Evolutionary conservation across 176 grass and related monocot genomes (phyloP).

Genomic region (Leersia perrieri): DNA sequence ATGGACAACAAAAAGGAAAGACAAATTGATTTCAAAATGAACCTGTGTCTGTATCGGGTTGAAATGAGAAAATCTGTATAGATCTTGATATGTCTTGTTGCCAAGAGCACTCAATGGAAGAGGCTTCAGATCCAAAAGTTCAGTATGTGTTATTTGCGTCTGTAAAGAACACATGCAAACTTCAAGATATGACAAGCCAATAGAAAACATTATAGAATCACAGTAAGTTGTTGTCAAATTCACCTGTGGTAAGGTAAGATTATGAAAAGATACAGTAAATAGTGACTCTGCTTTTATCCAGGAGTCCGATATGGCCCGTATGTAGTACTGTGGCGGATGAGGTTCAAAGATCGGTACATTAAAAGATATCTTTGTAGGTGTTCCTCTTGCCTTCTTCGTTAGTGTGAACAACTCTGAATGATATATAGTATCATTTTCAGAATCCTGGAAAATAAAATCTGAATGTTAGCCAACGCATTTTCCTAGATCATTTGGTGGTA

Average conservation of each 20-base stretch:
- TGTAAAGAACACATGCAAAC: constrained; percentile 37
- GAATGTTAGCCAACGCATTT: constrained; percentile 17
- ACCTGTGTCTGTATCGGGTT: constrained; percentile 98
- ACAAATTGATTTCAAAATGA: constrained; percentile 25
- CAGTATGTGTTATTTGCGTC: constrained; percentile 95
- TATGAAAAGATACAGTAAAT: constrained; percentile 93
- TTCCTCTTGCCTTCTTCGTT: constrained; percentile 77
- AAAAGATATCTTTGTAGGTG: constrained; percentile 84
- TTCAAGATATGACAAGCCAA: constrained; percentile 14
- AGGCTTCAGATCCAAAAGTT: constrained; percentile 96
- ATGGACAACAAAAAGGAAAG: constrained; percentile 23
- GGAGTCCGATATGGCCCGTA: constrained; percentile 89
- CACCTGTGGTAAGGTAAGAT: constrained; percentile 92
- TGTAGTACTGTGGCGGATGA: constrained; percentile 96
- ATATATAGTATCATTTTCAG: constrained; percentile 98
- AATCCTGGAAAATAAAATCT: constrained; percentile 65
- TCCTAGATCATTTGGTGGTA: not conserved
- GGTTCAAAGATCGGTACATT: constrained; percentile 97
- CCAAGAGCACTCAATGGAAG: constrained; percentile 80
- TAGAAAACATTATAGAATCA: constrained; percentile 6
- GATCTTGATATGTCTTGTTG: constrained; percentile 64
- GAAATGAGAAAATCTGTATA: constrained; percentile 96
- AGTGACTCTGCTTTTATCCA: constrained; percentile 93
- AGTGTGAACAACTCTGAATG: constrained; percentile 91
- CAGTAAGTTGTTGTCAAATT: constrained; percentile 23